These are phyloP conservation scores for Glomus cerebriforme DNA, from an alignment of 192 early-diverging fungal genomes.

Conservation along the genomic window DNA sequence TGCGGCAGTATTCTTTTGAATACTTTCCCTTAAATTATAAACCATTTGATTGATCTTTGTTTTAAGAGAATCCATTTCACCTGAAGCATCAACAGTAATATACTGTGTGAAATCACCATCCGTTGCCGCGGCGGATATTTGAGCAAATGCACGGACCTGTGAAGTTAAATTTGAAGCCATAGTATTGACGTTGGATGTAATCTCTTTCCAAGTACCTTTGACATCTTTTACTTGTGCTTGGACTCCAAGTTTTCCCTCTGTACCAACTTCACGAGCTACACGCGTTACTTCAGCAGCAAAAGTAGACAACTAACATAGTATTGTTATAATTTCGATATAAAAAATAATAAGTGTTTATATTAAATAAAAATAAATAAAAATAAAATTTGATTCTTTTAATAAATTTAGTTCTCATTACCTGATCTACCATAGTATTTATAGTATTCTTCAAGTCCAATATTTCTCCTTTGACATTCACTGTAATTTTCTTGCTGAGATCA, in stretches of 20 bases:
- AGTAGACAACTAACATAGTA: constrained; percentile 35
- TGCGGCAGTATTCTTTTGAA: constrained; percentile 76
- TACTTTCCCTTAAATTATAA: constrained; percentile 69
- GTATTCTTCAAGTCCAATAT: constrained; percentile 73
- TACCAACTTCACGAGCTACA: constrained; percentile 74
- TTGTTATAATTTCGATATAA: not conserved
- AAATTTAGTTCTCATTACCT: constrained; percentile 21
- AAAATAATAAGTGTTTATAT: not conserved
- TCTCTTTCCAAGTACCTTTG: constrained; percentile 76
- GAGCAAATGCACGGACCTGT: constrained; percentile 81
- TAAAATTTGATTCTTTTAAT: not conserved
- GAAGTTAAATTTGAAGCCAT: constrained; percentile 75
- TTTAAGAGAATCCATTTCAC: constrained; percentile 84
- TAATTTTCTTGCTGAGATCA: constrained; percentile 62
- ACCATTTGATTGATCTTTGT: constrained; percentile 87
- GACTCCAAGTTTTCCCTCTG: constrained; percentile 77
- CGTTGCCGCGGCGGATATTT: constrained; percentile 72
- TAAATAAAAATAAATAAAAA: not conserved
- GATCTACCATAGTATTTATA: constrained; percentile 75
- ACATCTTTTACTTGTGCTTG: constrained; percentile 74
- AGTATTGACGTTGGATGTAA: constrained; percentile 73
- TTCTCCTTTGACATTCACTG: constrained; percentile 66
- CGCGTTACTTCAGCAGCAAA: constrained; percentile 70
- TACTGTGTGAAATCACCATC: constrained; percentile 71
- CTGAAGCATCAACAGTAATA: constrained; percentile 78